Percentiles rank a stretch among this genome's conserved stretches.
Conservation (phyloP, 1,139 yeast genomes). For the Arxiozyma heterogenica region DNA sequence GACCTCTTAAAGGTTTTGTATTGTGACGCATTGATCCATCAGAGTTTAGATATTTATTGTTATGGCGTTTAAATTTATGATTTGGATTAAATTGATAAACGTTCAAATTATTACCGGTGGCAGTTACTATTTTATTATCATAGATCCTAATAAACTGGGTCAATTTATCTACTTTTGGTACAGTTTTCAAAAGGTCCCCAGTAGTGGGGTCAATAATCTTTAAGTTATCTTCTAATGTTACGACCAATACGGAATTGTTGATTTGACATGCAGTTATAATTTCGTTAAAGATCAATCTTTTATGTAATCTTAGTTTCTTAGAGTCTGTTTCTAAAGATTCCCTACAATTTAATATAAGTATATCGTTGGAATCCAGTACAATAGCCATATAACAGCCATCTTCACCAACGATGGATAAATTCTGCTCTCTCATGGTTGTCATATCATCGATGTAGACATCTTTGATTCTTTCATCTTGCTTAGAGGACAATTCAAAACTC, state of each 20-base stretch:
- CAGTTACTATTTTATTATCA: conserved; percentile 26
- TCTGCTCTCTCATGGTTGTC: conserved; percentile 22
- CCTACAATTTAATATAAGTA: conserved; percentile 37
- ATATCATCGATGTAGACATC: conserved; percentile 32
- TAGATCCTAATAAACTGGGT: conserved; percentile 28
- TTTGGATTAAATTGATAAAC: conserved; percentile 19
- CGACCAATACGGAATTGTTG: conserved; percentile 42
- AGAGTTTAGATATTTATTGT: not conserved
- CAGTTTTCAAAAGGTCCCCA: conserved; percentile 30
- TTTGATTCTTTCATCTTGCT: conserved; percentile 36
- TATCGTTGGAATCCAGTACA: conserved; percentile 32
- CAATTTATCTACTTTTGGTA: conserved; percentile 24
- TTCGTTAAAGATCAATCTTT: conserved; percentile 23
- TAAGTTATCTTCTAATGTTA: conserved; percentile 56
- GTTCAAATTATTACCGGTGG: conserved; percentile 26
- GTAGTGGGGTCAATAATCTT: conserved; percentile 51
- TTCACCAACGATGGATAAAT: conserved; percentile 39
- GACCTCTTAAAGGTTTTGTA: not conserved
- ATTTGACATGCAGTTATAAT: conserved; percentile 26
- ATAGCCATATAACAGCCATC: conserved; percentile 47
- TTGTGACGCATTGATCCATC: conserved; percentile 10
- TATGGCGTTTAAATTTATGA: not conserved
- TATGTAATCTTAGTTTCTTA: conserved; percentile 11
- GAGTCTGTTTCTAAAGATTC: conserved; percentile 19
- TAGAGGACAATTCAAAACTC: conserved; percentile 18